Evolutionary conservation across 805 yeast genomes (phyloP), one percentile per base, ranked within the genome.

Genomic region (Barnettozyma populi): DNA sequence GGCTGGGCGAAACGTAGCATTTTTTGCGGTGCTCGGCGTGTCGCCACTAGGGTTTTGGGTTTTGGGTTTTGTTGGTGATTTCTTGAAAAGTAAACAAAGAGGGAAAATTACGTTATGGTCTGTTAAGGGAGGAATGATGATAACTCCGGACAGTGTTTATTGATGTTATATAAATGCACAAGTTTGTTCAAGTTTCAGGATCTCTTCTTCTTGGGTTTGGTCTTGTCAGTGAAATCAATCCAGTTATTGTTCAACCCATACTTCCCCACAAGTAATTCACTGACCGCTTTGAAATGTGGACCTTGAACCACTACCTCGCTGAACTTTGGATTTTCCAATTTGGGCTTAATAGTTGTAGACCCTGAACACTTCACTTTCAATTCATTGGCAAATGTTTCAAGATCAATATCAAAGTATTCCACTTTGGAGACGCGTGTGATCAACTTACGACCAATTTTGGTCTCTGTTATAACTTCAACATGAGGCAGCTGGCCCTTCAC

Each of bases 271-370:
- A 90, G 66, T 40, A 83, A 62, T 2, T 81, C 83, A n/a, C 73
- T 68, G 10, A 85, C 78, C 0, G 74, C 63, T 41, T 78, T 75
- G 21, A 81, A 80, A 62, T 92, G 98, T 2, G 92, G 86, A 0
- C 99, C 99, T 68, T 94, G 98, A 2, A 94, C 95, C 41, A 81
- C 75, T 4, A 94, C 89, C 57, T 87, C 95, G 36, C 72, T 64
- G 0, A 75, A 58, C 35, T 73, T 75, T 5, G 83, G 82, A 44
- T 78, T 75, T 36, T 76, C 77, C 14, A 71, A 69, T 37, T 79
- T 76, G 25, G 78, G 80, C 0, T 83, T 84, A 10, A 86, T 74
- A 0, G 96, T 82, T 0, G 94, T 76, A 0, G 97, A 87, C 0
- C 97, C 96, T 11, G 96, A 90, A 63, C 98, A 94, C 53, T 81